Percentiles rank a stretch among this genome's conserved stretches.
Evolutionary conservation across 805 yeast species (phyloP).

Genomic region (Zygotorulaspora sp.): DNA sequence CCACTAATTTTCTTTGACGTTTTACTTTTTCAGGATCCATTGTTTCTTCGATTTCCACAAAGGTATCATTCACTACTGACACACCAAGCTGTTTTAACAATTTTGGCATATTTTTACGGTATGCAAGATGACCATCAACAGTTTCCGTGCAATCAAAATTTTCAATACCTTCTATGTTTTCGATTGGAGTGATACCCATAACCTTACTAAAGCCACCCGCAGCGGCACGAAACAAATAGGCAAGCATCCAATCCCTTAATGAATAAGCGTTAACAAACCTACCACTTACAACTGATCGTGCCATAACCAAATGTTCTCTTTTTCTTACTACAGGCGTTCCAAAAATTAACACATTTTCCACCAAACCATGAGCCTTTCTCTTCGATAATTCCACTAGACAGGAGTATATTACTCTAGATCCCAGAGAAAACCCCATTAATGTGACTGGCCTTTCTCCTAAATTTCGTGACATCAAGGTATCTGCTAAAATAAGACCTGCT

Average conservation of each 20-base stretch:
- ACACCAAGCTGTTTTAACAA: slow-evolving; percentile 65
- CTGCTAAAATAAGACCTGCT: slow-evolving; percentile 88
- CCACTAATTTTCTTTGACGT: slow-evolving; percentile 73
- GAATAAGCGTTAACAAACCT: slow-evolving; percentile 87
- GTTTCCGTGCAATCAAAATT: slow-evolving; percentile 81
- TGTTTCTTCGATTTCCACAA: slow-evolving; percentile 84
- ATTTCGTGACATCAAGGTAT: slow-evolving; percentile 79
- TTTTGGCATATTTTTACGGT: slow-evolving; percentile 88
- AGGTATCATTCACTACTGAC: slow-evolving; percentile 83
- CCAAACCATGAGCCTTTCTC: slow-evolving; percentile 78
- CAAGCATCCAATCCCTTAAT: slow-evolving; percentile 91
- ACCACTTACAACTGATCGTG: slow-evolving; percentile 85
- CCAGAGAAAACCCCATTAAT: slow-evolving; percentile 87
- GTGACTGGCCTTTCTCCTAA: slow-evolving; percentile 91
- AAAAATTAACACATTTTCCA: slow-evolving; percentile 81
- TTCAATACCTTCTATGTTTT: slow-evolving; percentile 60
- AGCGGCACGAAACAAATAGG: slow-evolving; percentile 91
- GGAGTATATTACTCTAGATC: slow-evolving; percentile 87
- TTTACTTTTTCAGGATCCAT: slow-evolving; percentile 86
- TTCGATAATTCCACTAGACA: slow-evolving; percentile 83
- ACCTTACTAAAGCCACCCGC: slow-evolving; percentile 91
- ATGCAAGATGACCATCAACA: slow-evolving; percentile 97
- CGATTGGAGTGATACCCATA: slow-evolving; percentile 81
- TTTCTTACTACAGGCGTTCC: slow-evolving; percentile 86
- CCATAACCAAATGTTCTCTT: slow-evolving; percentile 69